Base-by-base conservation (phyloP, 257 asterid species). In the Jacaranda copaia region DNA sequence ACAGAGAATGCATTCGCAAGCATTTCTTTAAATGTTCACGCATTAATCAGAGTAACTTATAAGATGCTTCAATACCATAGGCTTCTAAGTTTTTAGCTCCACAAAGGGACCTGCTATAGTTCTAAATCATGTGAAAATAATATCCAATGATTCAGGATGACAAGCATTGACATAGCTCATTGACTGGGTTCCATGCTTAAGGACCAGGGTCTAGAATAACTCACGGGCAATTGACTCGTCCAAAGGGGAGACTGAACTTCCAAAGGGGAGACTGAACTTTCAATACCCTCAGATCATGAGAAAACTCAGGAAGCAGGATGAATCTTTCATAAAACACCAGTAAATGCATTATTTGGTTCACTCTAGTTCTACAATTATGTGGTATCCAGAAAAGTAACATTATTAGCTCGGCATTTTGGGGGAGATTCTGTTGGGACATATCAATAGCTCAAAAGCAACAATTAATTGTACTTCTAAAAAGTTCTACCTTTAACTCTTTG, bases 401-500 rank as follows among this genome's bases (percentile, higher is more conserved):
- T 25, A 52, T 16, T 35, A 49, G 67, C 18, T 48, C 35, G 16
- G 16, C 56, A 38, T 71, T 10, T 35, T 58, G 68, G 36, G 36
- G 53, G 11, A 7, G 32, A 15, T 46, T 9, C 1, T 9, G 6
- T 13, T 9, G 13, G 18, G 8, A 14, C 10, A 65, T n/a, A 73
- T 66, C 70, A 20, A 75, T 14, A 77, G 42, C 38, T 56, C 40
- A 65, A 53, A 57, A 78, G 48, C 32, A 60, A 63, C 8, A 53
- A 15, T 45, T 13, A 14, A 48, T 48, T 42, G 8, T 51, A 76
- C 43, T 62, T 74, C 13, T 4, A 51, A 60, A 15, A 77, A 65
- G 70, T 56, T 49, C 45, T 90, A 93, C 98, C 98, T 92, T 92
- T 92, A 57, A 93, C 96, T 84, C 79, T 88, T 74, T 83, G 90